Conservation (phyloP, 257 asterid genomes). For the Anisodus tanguticus region DNA sequence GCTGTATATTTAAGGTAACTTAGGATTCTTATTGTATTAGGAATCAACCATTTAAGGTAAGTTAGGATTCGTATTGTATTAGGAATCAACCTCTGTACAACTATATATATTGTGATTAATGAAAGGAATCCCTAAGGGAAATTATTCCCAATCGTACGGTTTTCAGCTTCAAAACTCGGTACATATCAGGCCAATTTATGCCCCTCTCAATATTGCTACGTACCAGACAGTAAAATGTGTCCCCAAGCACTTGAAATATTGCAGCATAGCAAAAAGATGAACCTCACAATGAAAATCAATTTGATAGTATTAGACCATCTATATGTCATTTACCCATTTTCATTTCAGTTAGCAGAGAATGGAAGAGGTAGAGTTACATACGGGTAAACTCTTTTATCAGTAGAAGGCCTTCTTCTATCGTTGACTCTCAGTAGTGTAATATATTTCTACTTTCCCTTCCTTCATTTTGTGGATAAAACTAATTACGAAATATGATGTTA, state of each 20-base stretch:
- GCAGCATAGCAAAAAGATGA: constrained; percentile 14
- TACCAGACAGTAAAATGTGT: background rate
- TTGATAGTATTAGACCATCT: background rate
- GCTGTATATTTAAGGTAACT: too few relatives aligned
- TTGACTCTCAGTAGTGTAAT: too few relatives aligned
- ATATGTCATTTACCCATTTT: background rate
- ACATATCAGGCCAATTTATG: background rate
- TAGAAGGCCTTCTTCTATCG: constrained; percentile 32
- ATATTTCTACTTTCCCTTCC: too few relatives aligned
- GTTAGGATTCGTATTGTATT: too few relatives aligned
- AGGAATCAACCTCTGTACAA: too few relatives aligned
- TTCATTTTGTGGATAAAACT: too few relatives aligned
- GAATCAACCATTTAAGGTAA: too few relatives aligned
- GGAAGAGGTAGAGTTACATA: constrained; percentile 21
- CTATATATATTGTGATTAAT: too few relatives aligned
- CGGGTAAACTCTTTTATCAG: constrained; percentile 29
- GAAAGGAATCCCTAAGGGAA: too few relatives aligned
- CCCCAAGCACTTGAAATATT: background rate
- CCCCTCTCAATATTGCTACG: background rate
- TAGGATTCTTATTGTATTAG: too few relatives aligned
- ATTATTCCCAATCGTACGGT: too few relatives aligned
- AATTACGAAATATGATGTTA: too few relatives aligned
- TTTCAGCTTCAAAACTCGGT: background rate
- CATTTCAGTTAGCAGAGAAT: constrained; percentile 5
- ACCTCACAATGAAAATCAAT: background rate